Evolutionary conservation across 352 stramenopile genomes (phyloP).

Genomic region (Thalassiosira mediterranea): DNA sequence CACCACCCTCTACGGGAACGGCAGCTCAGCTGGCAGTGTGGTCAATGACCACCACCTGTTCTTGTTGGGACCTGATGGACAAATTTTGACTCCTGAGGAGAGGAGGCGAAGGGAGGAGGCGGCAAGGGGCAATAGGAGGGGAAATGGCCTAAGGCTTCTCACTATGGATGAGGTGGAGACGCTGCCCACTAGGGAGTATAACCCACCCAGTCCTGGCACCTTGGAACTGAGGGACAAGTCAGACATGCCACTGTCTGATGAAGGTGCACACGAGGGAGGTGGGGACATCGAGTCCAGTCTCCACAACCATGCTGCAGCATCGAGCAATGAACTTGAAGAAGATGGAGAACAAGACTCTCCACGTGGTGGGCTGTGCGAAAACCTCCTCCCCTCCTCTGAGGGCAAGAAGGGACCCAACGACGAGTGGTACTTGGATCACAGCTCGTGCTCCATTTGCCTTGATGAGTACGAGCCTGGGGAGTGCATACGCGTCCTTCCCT

Average conservation of each 20-base stretch:
- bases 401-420: conserved; percentile 39
- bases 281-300: not conserved
- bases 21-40: not conserved
- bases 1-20: not conserved
- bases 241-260: conserved; percentile 28
- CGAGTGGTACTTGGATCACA: conserved; percentile 9
- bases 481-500: conserved; percentile 75
- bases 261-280: conserved; percentile 5
- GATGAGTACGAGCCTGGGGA: conserved; percentile 84
- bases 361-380: conserved; percentile 14
- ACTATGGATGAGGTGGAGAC: conserved; percentile 56
- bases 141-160: conserved; percentile 44
- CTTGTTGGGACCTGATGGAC: conserved; percentile 30
- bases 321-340: not conserved
- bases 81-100: not conserved
- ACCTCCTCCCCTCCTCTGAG: conserved; percentile 39
- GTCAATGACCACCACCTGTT: conserved; percentile 35
- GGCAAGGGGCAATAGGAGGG: conserved; percentile 13
- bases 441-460: conserved; percentile 84
- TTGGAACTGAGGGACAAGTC: conserved; percentile 49
- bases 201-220: too few species aligned
- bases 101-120: not conserved
- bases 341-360: not conserved
- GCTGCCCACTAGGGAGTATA: conserved; percentile 43
- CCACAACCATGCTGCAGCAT: not conserved